These are phyloP conservation scores for Saussurea involucrata DNA, from an alignment of 129 eudicot genomes.

Conservation along the genomic window DNA sequence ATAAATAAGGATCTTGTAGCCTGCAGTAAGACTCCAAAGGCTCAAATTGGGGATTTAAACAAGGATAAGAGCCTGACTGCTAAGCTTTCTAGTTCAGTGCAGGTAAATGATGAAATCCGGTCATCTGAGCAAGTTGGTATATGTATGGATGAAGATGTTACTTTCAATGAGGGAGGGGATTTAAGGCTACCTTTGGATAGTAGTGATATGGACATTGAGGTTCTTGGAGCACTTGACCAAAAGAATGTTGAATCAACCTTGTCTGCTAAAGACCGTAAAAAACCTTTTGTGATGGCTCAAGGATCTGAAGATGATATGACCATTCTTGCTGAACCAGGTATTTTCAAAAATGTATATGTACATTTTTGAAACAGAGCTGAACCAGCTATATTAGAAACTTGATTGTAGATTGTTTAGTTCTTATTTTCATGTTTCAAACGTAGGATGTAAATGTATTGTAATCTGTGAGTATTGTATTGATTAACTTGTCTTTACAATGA, in stretches of 20 bases:
- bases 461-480: too few species aligned
- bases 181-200: constrained; percentile 19
- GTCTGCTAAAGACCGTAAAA: constrained; percentile 27
- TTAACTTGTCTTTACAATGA: too few species aligned
- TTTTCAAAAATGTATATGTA: background rate
- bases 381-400: constrained; percentile 21
- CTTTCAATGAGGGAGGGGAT: constrained; percentile 10
- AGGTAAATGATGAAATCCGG: constrained; percentile 10
- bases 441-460: background rate
- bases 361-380: background rate
- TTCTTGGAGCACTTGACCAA: constrained; percentile 25
- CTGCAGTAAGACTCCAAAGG: constrained; percentile 4
- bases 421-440: background rate
- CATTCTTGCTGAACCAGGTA: constrained; percentile 11
- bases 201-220: constrained; percentile 22
- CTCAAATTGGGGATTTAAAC: constrained; percentile 12
- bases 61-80: constrained; percentile 12
- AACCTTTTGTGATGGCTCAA: constrained; percentile 22
- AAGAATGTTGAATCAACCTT: constrained; percentile 15
- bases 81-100: constrained; percentile 11
- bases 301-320: constrained; percentile 24
- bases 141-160: constrained; percentile 19
- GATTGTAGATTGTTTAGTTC: background rate
- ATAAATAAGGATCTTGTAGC: constrained; percentile 6
- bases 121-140: constrained; percentile 14